These are phyloP conservation scores for Entonaema liquescens DNA, from an alignment of 495 filamentous ascomycete species.

Conservation along the genomic window DNA sequence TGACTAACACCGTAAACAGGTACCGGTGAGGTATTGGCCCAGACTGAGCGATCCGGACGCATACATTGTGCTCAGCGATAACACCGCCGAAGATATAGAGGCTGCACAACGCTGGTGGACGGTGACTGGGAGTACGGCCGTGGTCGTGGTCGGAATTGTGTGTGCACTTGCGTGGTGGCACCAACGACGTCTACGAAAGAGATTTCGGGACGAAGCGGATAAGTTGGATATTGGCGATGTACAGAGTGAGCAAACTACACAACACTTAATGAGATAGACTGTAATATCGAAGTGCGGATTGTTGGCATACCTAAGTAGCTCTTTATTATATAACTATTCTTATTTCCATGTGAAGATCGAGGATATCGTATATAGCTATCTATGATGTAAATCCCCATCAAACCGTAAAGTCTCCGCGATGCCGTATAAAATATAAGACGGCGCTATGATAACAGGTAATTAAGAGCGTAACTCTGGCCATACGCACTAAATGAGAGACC, in stretches of 20 bases:
- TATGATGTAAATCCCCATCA: background rate
- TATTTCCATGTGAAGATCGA: background rate
- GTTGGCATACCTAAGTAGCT: background rate
- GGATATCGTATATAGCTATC: background rate
- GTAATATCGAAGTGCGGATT: background rate
- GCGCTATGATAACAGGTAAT: background rate
- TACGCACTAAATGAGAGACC: background rate
- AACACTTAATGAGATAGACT: background rate
- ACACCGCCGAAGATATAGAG: constrained; percentile 33
- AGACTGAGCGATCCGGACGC: constrained; percentile 28
- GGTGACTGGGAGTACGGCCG: constrained; percentile 40
- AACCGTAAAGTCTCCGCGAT: background rate
- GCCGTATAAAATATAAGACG: background rate
- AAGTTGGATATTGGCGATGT: constrained; percentile 28
- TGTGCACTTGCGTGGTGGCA: constrained; percentile 51
- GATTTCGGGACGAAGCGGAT: constrained; percentile 45
- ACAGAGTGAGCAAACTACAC: background rate
- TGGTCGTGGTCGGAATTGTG: constrained; percentile 41
- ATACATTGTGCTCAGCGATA: constrained; percentile 39
- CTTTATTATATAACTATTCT: background rate
- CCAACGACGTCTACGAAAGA: constrained; percentile 46
- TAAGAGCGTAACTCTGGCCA: background rate
- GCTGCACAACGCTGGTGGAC: constrained; percentile 44
- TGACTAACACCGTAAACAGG: constrained; percentile 14
- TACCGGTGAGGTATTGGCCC: constrained; percentile 41